Percentiles rank a stretch among this genome's conserved stretches.
phyloP scores from a whole-genome alignment of 352 stramenopile genomes.

The Phytophthora sp. region DNA sequence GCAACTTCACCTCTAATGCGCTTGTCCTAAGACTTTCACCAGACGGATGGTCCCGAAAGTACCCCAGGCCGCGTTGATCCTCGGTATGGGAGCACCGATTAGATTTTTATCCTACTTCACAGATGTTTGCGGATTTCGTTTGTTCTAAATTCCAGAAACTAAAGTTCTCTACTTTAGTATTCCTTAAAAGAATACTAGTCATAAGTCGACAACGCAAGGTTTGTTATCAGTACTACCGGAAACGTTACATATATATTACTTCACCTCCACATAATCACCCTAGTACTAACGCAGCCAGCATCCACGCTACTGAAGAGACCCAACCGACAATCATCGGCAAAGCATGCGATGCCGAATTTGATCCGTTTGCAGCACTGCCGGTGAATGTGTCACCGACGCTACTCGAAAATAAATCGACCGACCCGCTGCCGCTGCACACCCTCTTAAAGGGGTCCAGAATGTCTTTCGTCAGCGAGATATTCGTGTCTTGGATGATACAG shows the following conservation, averaged over 20 bases:
- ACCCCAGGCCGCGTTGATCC: too few species aligned
- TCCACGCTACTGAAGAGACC: background rate
- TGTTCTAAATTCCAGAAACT: too few species aligned
- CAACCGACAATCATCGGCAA: background rate
- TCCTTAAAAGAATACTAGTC: too few species aligned
- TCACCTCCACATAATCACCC: background rate
- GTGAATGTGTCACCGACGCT: background rate
- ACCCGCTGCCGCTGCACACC: conserved; percentile 24
- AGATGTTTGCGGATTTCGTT: too few species aligned
- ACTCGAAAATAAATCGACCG: conserved; percentile 2
- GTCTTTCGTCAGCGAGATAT: conserved; percentile 26
- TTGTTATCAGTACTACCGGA: background rate
- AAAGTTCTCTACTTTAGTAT: too few species aligned
- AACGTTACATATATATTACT: background rate
- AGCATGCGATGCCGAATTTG: background rate
- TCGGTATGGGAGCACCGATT: too few species aligned
- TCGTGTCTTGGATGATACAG: conserved; percentile 31
- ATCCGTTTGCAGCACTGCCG: conserved; percentile 3
- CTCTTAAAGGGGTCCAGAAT: conserved; percentile 29
- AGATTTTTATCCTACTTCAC: too few species aligned
- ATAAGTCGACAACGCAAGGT: background rate
- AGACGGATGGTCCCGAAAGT: background rate
- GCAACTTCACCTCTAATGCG: background rate
- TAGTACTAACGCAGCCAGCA: background rate
- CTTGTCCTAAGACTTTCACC: background rate